A percentile compares a stretch with the other conserved stretches of the same genome.
Conservation (phyloP, 1,139 yeast genomes). For the Debaryomyces singareniensis region DNA sequence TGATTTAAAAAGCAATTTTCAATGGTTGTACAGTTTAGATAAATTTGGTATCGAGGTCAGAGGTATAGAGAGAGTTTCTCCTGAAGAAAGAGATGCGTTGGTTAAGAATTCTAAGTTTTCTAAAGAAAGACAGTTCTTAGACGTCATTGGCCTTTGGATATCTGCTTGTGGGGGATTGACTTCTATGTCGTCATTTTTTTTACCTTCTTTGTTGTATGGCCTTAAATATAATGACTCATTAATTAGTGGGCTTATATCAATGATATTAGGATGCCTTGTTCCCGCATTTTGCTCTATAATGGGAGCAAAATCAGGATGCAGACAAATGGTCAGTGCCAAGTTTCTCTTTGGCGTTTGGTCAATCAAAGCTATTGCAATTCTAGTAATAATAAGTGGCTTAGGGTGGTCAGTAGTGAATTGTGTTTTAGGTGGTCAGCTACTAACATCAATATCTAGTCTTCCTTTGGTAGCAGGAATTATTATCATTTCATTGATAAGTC, state of each 20-base stretch:
- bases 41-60: constrained; percentile 23
- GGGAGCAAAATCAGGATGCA: constrained; percentile 37
- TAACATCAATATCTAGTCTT: constrained; percentile 20
- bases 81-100: constrained; percentile 16
- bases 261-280: constrained; percentile 29
- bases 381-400: constrained; percentile 30
- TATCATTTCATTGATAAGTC: constrained; percentile 21
- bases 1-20: too few species aligned
- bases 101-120: constrained; percentile 7
- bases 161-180: constrained; percentile 37
- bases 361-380: constrained; percentile 26
- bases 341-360: constrained; percentile 37
- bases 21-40: constrained; percentile 16
- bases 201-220: constrained; percentile 25
- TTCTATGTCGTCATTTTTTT: constrained; percentile 33
- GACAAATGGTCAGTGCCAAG: constrained; percentile 37
- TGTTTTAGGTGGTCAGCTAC: constrained; percentile 32
- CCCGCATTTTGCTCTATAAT: constrained; percentile 35
- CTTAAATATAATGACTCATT: constrained; percentile 23
- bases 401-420: constrained; percentile 40
- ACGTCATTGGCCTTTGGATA: constrained; percentile 26
- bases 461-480: constrained; percentile 27
- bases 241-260: constrained; percentile 24
- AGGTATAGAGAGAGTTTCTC: constrained; percentile 25
- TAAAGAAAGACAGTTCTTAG: constrained; percentile 10